Evolutionary conservation across 345 rosid genomes (phyloP), one percentile per base, ranked within the genome.

Genomic region (Aquilaria malaccensis): DNA sequence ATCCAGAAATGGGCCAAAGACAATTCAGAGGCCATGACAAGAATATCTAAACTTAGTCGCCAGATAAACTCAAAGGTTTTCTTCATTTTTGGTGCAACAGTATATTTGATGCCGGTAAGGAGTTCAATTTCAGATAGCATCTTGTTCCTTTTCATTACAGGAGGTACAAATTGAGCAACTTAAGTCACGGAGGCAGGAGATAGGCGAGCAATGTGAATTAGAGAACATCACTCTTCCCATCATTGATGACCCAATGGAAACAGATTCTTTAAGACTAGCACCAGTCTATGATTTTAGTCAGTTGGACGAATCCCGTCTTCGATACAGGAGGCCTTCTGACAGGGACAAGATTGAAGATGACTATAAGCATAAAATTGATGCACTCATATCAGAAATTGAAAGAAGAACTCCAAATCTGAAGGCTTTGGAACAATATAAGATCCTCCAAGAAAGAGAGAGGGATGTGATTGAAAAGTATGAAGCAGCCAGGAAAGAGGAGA

Each of bases 351-450:
- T 79, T 67, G 99, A 86, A 59, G 72, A 59, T 10, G 95, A 94
- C 58, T 90, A 86, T 68, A 85, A 81, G 71, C 89, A 84, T 61
- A 90, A 85, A 69, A 81, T 90, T 72, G 96, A 90, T 72, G 76
- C 83, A 32, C 55, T 86, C 51, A 56, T 65, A 52, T 78, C 86
- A 33, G 97, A 90, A 71, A 86, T 94, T 63, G 97, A 94, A 69
- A 90, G 75, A 77, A 90, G 91, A 46, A 96, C 97, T 62, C 99
- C 97, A 32, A 88, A 90, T 76, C 69, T 94, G 83, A 94, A 88
- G 85, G 96, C 99, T 30, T 75, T 94, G 73, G 97, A 88, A 56
- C 99, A 86, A 67, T 94, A 94, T 58, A 91, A 86, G 79, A 93
- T 84, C 66, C 73, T 94, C 62, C 81, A 71, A 72, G 95, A 82